Conservation (phyloP, 1,139 yeast genomes). For the Blastobotrys proliferans region DNA sequence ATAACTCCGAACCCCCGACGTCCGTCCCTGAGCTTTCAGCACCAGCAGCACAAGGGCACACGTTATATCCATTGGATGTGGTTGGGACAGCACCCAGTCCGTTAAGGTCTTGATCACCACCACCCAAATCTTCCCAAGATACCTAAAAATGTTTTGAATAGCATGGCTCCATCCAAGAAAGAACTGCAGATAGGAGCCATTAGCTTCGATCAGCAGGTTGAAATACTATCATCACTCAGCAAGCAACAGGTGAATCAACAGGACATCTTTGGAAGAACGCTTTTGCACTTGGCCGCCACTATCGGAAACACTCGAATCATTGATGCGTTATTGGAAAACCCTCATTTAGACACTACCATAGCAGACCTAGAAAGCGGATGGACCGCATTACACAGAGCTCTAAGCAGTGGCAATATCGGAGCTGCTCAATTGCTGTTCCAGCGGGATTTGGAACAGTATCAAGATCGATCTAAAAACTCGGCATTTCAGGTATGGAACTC, state of each 20-base stretch:
- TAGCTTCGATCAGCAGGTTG: too few species aligned
- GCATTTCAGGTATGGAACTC: constrained; percentile 34
- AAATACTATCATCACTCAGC: too few species aligned
- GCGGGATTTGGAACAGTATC: constrained; percentile 39
- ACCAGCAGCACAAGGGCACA: too few species aligned
- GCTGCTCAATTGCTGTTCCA: constrained; percentile 44
- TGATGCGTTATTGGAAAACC: constrained; percentile 44
- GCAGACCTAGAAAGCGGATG: constrained; percentile 78
- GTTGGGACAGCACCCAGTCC: too few species aligned
- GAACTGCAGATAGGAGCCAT: too few species aligned
- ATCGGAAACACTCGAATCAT: constrained; percentile 35
- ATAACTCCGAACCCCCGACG: too few species aligned
- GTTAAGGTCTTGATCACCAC: too few species aligned
- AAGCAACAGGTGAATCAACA: constrained; percentile 49
- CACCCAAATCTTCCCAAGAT: too few species aligned
- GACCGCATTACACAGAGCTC: constrained; percentile 72
- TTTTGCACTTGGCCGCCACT: constrained; percentile 56
- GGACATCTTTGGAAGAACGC: constrained; percentile 72
- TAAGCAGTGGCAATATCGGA: constrained; percentile 54
- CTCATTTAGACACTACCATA: constrained; percentile 40
- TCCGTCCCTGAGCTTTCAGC: too few species aligned
- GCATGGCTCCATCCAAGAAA: too few species aligned
- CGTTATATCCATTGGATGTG: too few species aligned
- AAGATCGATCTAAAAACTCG: constrained; percentile 64
- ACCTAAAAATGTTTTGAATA: too few species aligned